Percentiles rank a stretch among this genome's conserved stretches.
phyloP scores from a whole-genome alignment of 1,139 yeast genomes.

The Lodderomyces beijingensis region DNA sequence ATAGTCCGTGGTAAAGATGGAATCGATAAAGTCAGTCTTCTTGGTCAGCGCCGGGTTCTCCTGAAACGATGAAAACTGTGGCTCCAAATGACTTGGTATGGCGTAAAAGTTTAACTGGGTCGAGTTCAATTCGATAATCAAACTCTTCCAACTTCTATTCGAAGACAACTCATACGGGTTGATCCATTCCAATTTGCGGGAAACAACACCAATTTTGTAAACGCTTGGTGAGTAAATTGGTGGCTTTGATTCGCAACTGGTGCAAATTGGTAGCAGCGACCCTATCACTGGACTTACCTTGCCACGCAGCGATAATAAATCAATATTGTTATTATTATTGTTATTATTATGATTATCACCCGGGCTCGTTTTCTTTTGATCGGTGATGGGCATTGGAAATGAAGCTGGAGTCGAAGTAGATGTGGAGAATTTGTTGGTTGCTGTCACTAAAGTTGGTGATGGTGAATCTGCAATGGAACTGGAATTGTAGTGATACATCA shows the following conservation, averaged over 20 bases:
- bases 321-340: background rate
- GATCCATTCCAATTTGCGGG: conserved; percentile 61
- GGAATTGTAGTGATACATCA: no score
- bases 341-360: no score
- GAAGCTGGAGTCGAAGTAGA: background rate
- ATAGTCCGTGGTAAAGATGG: conserved; percentile 26
- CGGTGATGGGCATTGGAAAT: background rate
- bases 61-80: conserved; percentile 20
- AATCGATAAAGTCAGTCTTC: conserved; percentile 12
- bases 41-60: background rate
- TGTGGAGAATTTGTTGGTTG: background rate
- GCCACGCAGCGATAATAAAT: background rate
- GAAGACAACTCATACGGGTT: conserved; percentile 64
- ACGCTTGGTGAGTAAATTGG: conserved; percentile 59
- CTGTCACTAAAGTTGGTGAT: conserved; percentile 7
- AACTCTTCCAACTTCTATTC: conserved; percentile 58
- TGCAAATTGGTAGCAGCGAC: background rate
- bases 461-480: conserved; percentile 2
- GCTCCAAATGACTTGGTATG: conserved; percentile 33
- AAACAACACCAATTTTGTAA: conserved; percentile 48
- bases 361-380: background rate
- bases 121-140: conserved; percentile 64
- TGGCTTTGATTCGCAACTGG: conserved; percentile 20
- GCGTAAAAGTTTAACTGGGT: conserved; percentile 67
- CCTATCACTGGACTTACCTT: background rate